Evolutionary conservation across 164 flowering plant genomes (phyloP).

Genomic region (Kalanchoe fedtschenkoi): DNA sequence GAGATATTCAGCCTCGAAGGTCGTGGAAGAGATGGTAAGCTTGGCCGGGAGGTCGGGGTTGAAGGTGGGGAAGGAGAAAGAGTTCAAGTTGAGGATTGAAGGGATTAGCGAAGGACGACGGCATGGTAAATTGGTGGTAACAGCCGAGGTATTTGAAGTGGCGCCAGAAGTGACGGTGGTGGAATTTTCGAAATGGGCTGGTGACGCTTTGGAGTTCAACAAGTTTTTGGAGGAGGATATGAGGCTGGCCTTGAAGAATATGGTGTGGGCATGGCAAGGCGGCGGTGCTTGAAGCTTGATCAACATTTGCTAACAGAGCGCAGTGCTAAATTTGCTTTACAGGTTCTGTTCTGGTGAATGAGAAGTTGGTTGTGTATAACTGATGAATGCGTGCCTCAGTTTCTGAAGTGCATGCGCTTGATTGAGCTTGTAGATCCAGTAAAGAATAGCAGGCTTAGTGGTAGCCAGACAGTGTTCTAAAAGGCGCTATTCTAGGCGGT

Average conservation of each 20-base stretch:
- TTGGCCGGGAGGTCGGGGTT: conserved; percentile 42
- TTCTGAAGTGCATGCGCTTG: not conserved
- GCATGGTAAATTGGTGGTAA: conserved; percentile 50
- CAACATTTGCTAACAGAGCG: no score
- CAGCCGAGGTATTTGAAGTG: conserved; percentile 78
- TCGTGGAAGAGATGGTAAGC: conserved; percentile 41
- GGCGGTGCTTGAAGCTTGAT: conserved; percentile 11
- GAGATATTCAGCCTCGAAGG: conserved; percentile 31
- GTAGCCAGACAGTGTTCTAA: no score
- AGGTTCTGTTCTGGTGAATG: not conserved
- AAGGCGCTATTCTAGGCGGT: no score
- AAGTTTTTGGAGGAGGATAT: not conserved
- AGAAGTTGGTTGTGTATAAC: not conserved
- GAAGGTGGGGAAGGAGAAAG: conserved; percentile 30
- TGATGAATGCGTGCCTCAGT: no score
- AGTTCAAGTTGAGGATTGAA: conserved; percentile 46
- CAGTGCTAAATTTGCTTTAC: no score
- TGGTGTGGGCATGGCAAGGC: conserved; percentile 48
- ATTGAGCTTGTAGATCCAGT: no score
- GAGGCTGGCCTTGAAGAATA: not conserved
- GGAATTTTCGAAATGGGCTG: conserved; percentile 51
- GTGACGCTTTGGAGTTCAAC: conserved; percentile 48
- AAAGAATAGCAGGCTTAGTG: no score
- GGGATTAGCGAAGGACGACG: no score
- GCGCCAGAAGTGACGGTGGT: conserved; percentile 67